A percentile compares a stretch with the other conserved stretches of the same genome.
Evolutionary conservation across 2,329 filamentous ascomycete species (phyloP).

Genomic region (Fusarium beomiforme): DNA sequence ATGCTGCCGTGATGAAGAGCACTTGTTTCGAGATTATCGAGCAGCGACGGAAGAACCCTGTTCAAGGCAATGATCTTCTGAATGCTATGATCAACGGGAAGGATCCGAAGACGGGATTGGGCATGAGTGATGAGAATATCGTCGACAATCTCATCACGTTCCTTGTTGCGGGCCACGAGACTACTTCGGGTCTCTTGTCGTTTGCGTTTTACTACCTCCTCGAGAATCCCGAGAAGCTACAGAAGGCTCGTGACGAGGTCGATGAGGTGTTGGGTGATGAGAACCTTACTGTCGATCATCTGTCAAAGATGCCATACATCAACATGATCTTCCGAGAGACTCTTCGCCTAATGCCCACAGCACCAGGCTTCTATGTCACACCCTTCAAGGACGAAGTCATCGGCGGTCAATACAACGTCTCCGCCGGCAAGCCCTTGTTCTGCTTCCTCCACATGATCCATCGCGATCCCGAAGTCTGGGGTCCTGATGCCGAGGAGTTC

Average conservation of each 20-base stretch:
- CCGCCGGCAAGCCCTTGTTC: neutral
- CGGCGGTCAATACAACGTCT: neutral
- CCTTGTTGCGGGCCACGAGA: neutral
- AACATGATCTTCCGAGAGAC: constrained; percentile 12
- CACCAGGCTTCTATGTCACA: neutral
- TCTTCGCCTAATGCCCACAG: constrained; percentile 2
- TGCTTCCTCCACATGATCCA: neutral
- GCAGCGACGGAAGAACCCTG: neutral
- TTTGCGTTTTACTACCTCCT: constrained; percentile 10
- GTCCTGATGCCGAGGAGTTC: neutral
- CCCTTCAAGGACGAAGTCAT: constrained; percentile 1
- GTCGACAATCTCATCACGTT: constrained; percentile 3
- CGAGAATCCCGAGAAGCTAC: neutral
- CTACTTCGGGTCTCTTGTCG: neutral
- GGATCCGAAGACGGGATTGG: neutral
- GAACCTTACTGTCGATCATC: neutral
- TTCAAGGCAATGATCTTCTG: neutral
- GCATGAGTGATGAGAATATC: neutral
- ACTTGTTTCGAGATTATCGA: neutral
- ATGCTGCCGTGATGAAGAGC: neutral
- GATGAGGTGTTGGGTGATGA: neutral
- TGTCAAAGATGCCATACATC: constrained; percentile 3
- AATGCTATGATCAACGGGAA: neutral
- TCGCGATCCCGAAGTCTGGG: constrained; percentile 1
- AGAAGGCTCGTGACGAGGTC: neutral